Conservation (phyloP, 257 asterid genomes). For the Fraxinus anomala region DNA sequence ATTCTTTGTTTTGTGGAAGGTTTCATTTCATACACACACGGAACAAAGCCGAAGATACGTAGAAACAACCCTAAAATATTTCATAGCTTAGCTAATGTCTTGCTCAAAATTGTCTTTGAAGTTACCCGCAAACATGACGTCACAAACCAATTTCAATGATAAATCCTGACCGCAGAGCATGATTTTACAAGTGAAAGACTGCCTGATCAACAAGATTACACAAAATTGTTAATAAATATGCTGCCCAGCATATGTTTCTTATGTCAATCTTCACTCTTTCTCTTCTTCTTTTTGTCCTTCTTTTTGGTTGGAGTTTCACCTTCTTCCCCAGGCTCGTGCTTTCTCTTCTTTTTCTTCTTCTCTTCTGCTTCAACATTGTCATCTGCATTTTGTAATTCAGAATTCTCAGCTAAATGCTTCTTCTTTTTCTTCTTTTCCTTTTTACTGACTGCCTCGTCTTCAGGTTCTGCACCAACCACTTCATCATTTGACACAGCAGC, state of each 20-base stretch:
- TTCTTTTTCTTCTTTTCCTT: conserved; percentile 54
- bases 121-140: not conserved
- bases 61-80: no score
- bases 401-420: conserved; percentile 30
- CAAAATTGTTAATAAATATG: conserved; percentile 31
- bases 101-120: no score
- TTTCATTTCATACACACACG: no score
- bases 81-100: no score
- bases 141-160: not conserved
- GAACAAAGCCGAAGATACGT: no score
- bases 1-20: no score
- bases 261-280: conserved; percentile 43
- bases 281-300: conserved; percentile 53
- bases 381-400: conserved; percentile 32
- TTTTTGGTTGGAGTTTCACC: conserved; percentile 39
- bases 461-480: conserved; percentile 39
- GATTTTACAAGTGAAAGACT: conserved; percentile 29
- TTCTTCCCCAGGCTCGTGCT: conserved; percentile 49
- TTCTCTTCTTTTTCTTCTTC: conserved; percentile 72
- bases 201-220: conserved; percentile 18
- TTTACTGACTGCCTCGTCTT: conserved; percentile 41
- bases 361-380: conserved; percentile 34
- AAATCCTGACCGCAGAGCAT: not conserved
- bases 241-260: not conserved
- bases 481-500: conserved; percentile 9